phyloP scores from a whole-genome alignment of 495 filamentous ascomycete species.

The Terfezia claveryi region DNA sequence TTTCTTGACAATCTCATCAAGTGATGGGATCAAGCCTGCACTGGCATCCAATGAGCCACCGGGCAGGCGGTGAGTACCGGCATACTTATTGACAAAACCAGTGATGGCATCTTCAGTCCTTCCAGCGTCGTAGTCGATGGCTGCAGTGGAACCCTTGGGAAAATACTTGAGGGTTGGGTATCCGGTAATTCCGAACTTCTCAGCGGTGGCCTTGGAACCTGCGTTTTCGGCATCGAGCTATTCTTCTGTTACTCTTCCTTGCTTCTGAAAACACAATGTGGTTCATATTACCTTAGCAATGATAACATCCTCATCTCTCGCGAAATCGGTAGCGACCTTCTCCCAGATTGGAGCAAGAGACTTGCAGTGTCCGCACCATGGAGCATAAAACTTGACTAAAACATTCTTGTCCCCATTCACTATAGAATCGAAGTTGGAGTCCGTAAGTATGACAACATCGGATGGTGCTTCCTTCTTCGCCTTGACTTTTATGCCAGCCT shows the following conservation, averaged over 20 bases:
- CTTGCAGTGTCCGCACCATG: slow-evolving; percentile 66
- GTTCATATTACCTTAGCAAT: slow-evolving; percentile 93
- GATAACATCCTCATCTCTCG: slow-evolving; percentile 48
- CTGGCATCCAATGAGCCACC: slow-evolving; percentile 61
- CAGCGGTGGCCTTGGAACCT: slow-evolving; percentile 39
- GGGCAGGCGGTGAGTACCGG: slow-evolving; percentile 63
- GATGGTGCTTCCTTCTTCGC: slow-evolving; percentile 47
- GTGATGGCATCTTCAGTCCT: slow-evolving; percentile 60
- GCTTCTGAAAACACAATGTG: slow-evolving; percentile 22
- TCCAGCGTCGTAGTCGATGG: slow-evolving; percentile 50
- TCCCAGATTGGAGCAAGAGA: slow-evolving; percentile 80
- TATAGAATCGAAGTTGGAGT: slow-evolving; percentile 51
- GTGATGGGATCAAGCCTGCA: slow-evolving; percentile 58
- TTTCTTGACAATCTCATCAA: slow-evolving; percentile 53
- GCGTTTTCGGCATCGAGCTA: slow-evolving; percentile 32
- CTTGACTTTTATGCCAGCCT: slow-evolving; percentile 65
- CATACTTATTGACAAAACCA: slow-evolving; percentile 66
- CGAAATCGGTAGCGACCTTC: slow-evolving; percentile 61
- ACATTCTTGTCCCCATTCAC: slow-evolving; percentile 67
- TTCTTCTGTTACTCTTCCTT: background rate
- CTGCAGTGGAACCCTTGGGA: slow-evolving; percentile 59
- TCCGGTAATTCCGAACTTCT: slow-evolving; percentile 53
- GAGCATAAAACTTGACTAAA: slow-evolving; percentile 56
- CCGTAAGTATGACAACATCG: slow-evolving; percentile 57
- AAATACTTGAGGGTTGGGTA: slow-evolving; percentile 99